These are phyloP conservation scores for Phytophthora europaea DNA, from an alignment of 352 stramenopile species.

Conservation along the genomic window DNA sequence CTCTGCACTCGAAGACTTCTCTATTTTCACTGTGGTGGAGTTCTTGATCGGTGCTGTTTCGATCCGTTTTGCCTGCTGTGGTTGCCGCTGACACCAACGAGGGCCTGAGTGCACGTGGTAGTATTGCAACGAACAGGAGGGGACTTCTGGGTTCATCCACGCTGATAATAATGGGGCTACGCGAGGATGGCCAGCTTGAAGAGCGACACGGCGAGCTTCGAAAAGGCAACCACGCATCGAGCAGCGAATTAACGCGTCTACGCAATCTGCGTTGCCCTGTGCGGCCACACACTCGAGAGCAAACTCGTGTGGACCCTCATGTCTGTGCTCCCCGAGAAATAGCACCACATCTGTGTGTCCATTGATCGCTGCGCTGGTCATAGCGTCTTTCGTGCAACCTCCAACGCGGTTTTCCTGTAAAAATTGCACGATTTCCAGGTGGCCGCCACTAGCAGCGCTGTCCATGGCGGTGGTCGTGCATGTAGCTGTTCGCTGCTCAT, in stretches of 20 bases:
- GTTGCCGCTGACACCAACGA: constrained; percentile 40
- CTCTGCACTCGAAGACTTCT: constrained; percentile 19
- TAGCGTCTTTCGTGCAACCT: constrained; percentile 48
- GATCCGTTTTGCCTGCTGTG: constrained; percentile 5
- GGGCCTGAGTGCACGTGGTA: constrained; percentile 28
- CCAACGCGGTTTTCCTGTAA: constrained; percentile 45
- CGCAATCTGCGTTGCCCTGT: constrained; percentile 34
- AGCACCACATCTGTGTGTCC: constrained; percentile 38
- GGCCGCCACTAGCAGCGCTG: constrained; percentile 34
- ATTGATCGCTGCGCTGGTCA: constrained; percentile 46
- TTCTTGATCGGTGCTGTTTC: background rate
- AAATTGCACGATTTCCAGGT: constrained; percentile 44
- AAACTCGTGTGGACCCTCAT: constrained; percentile 42
- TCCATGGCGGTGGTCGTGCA: constrained; percentile 51
- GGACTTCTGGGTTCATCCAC: constrained; percentile 44
- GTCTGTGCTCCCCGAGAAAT: constrained; percentile 45
- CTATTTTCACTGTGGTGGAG: background rate
- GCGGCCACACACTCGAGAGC: constrained; percentile 40
- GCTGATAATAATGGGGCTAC: constrained; percentile 36
- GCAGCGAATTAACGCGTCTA: constrained; percentile 42
- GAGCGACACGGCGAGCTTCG: constrained; percentile 38
- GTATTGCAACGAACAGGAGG: constrained; percentile 28
- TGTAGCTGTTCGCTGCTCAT: constrained; percentile 22
- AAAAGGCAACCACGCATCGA: constrained; percentile 49
- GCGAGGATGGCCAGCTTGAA: constrained; percentile 38